Evolutionary conservation across 2,329 filamentous ascomycete species (phyloP).

Genomic region (Nemania abortiva): DNA sequence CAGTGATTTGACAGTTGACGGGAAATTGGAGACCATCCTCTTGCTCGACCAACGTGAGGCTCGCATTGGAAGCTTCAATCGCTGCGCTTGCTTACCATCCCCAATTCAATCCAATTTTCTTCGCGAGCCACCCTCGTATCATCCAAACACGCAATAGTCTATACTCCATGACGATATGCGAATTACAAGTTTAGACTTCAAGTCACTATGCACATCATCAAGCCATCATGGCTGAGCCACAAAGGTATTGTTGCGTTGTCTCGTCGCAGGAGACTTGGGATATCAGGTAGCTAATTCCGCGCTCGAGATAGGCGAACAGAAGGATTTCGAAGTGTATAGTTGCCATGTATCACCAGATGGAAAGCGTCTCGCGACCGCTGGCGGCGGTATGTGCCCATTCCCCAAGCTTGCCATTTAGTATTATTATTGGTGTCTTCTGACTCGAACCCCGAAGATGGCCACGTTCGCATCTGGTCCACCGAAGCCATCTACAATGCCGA

Average conservation of each 20-base stretch:
- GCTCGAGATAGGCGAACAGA: slow-evolving; percentile 80
- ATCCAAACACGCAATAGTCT: neutral
- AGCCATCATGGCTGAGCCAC: slow-evolving; percentile 95
- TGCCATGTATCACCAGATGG: slow-evolving; percentile 97
- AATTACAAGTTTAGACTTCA: slow-evolving; percentile 43
- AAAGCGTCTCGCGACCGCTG: slow-evolving; percentile 89
- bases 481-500: slow-evolving; percentile 89
- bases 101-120: neutral
- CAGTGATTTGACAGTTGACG: slow-evolving; percentile 14
- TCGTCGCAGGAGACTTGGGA: neutral
- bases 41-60: neutral
- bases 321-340: slow-evolving; percentile 98
- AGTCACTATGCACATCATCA: slow-evolving; percentile 82
- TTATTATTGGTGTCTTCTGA: slow-evolving; percentile 19
- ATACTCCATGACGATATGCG: slow-evolving; percentile 49
- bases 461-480: slow-evolving; percentile 97
- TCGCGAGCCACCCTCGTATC: neutral
- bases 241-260: slow-evolving; percentile 71
- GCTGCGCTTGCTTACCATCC: neutral
- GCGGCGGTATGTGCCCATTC: slow-evolving; percentile 74
- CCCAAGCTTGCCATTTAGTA: neutral
- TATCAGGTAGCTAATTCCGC: slow-evolving; percentile 30
- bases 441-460: slow-evolving; percentile 74
- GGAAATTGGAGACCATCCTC: slow-evolving; percentile 19
- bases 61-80: neutral